Evolutionary conservation across 2,329 filamentous ascomycete genomes (phyloP).

Genomic region (Penicillium palitans): DNA sequence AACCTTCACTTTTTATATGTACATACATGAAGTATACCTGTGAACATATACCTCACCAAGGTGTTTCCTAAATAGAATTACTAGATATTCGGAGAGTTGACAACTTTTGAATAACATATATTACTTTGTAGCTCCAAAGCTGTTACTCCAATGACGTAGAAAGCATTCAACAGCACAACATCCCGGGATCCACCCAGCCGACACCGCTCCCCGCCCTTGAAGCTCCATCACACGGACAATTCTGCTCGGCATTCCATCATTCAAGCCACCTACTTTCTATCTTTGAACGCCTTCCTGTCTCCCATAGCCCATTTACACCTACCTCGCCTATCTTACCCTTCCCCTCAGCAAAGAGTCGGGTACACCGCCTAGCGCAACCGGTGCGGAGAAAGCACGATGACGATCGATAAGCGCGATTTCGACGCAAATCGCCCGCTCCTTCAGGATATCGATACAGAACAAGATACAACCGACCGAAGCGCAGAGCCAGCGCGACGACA

Average conservation of each 20-base stretch:
- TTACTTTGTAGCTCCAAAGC: neutral
- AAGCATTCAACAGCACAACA: constrained; percentile 19
- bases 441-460: constrained; percentile 20
- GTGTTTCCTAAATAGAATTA: too few relatives aligned
- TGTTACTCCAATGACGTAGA: constrained; percentile 23
- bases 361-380: neutral
- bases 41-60: too few relatives aligned
- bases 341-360: neutral
- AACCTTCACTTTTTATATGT: too few relatives aligned
- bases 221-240: constrained; percentile 7
- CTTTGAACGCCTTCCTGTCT: neutral
- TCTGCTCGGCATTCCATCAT: neutral
- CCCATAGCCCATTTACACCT: neutral
- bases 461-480: constrained; percentile 19
- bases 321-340: neutral
- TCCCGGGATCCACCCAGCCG: constrained; percentile 24
- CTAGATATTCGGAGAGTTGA: too few relatives aligned
- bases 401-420: constrained; percentile 51
- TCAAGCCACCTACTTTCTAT: neutral
- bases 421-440: constrained; percentile 43
- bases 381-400: constrained; percentile 25
- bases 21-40: too few relatives aligned
- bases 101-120: neutral
- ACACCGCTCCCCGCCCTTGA: constrained; percentile 19
- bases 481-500: constrained; percentile 27